phyloP scores from a whole-genome alignment of 768 basidiomycete genomes.

The Chalciporus sphaerocephalus region DNA sequence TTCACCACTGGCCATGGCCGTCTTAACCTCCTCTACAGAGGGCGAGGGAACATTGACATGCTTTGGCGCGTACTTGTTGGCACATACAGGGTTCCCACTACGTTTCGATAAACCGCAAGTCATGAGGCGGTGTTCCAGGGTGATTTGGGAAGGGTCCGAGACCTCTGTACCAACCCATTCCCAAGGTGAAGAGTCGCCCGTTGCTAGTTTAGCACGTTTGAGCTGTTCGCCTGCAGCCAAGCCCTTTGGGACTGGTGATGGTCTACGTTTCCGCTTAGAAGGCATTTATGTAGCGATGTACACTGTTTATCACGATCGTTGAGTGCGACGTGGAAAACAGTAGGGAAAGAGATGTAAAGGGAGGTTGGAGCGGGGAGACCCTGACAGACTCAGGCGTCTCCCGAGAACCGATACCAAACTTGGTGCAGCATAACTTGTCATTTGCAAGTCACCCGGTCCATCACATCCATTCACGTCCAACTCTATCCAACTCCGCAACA shows the following conservation, averaged over 20 bases:
- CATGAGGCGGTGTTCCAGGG: conserved; percentile 57
- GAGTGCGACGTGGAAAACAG: conserved; percentile 4
- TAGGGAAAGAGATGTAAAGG: conserved; percentile 9
- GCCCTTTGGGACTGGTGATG: conserved; percentile 44
- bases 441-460: background rate
- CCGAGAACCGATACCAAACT: conserved; percentile 24
- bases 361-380: conserved; percentile 10
- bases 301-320: background rate
- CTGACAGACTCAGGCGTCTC: conserved; percentile 6
- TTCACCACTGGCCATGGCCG: conserved; percentile 36
- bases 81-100: conserved; percentile 51
- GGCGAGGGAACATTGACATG: conserved; percentile 15
- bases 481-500: background rate
- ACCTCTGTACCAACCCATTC: conserved; percentile 76
- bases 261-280: conserved; percentile 54
- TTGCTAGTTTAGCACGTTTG: conserved; percentile 51
- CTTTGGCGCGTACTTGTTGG: conserved; percentile 46
- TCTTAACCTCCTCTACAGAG: conserved; percentile 8
- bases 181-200: conserved; percentile 55
- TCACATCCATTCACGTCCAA: background rate
- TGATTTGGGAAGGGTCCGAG: conserved; percentile 52
- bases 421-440: background rate
- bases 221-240: conserved; percentile 59
- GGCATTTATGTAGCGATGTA: conserved; percentile 38
- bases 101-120: conserved; percentile 62